Percentiles rank a stretch among this genome's conserved stretches.
Conservation (phyloP, 2,329 filamentous ascomycete species). For the Claviceps arundinis region DNA sequence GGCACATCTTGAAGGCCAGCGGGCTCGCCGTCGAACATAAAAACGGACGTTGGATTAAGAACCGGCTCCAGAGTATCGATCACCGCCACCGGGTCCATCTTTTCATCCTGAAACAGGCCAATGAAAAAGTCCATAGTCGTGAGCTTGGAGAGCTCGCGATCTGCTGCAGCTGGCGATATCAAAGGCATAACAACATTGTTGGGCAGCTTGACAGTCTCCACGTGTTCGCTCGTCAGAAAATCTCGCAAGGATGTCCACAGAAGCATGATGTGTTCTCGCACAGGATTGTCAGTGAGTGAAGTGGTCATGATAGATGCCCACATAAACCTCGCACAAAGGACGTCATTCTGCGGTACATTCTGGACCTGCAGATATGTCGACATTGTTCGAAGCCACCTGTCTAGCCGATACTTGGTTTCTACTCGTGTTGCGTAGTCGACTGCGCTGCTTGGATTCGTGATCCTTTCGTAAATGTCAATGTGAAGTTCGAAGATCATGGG, state of each 20-base stretch:
- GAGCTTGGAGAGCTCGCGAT: constrained; percentile 80
- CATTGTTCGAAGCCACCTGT: constrained; percentile 38
- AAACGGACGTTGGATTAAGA: constrained; percentile 56
- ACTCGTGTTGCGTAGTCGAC: constrained; percentile 35
- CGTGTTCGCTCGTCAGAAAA: constrained; percentile 27
- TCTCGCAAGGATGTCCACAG: constrained; percentile 47
- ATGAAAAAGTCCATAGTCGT: constrained; percentile 96
- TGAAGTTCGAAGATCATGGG: constrained; percentile 51
- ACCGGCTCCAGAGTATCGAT: constrained; percentile 91
- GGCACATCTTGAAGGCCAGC: constrained; percentile 1
- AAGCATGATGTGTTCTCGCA: constrained; percentile 41
- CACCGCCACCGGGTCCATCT: constrained; percentile 65
- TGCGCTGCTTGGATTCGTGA: constrained; percentile 42
- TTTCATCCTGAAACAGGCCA: constrained; percentile 73
- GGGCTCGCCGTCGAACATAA: constrained; percentile 15
- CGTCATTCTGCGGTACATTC: constrained; percentile 20
- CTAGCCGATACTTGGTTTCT: constrained; percentile 36
- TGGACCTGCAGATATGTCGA: constrained; percentile 29
- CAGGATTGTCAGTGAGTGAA: constrained; percentile 37
- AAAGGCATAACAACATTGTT: constrained; percentile 87
- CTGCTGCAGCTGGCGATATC: constrained; percentile 68
- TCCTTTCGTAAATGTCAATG: constrained; percentile 45
- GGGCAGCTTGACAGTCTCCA: constrained; percentile 44
- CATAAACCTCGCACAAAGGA: constrained; percentile 37
- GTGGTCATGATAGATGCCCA: constrained; percentile 44